phyloP scores from a whole-genome alignment of 2,329 filamentous ascomycete genomes.

The Hypoxylon sp. region DNA sequence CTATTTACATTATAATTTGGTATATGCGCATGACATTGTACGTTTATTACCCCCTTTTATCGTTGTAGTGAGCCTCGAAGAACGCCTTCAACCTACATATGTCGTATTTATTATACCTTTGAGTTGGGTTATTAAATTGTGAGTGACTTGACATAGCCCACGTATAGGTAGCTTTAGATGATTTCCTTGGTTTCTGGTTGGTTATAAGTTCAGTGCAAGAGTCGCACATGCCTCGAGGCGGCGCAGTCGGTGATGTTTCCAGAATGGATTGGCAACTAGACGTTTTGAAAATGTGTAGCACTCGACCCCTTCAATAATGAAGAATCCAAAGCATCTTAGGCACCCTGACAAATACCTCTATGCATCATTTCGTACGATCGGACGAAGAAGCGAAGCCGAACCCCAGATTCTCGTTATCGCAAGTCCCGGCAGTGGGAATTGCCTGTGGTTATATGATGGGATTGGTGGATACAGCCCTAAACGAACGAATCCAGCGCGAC shows the following conservation, averaged over 20 bases:
- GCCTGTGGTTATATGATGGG: constrained; percentile 27
- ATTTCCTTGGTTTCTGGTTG: background rate
- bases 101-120: constrained; percentile 2
- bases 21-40: background rate
- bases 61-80: background rate
- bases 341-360: constrained; percentile 17
- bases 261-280: constrained; percentile 29
- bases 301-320: constrained; percentile 20
- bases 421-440: constrained; percentile 31
- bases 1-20: background rate
- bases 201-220: constrained; percentile 13
- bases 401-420: constrained; percentile 36
- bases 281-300: constrained; percentile 27
- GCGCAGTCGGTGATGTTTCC: constrained; percentile 33
- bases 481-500: constrained; percentile 27
- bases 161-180: constrained; percentile 9
- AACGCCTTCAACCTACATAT: background rate
- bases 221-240: constrained; percentile 28
- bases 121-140: background rate
- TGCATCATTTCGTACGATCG: constrained; percentile 24
- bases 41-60: background rate
- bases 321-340: constrained; percentile 3
- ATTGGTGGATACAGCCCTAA: constrained; percentile 38
- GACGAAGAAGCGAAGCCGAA: constrained; percentile 37
- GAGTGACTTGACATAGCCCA: constrained; percentile 4